These are phyloP conservation scores for Cladosporium halotolerans DNA, from an alignment of 2,329 filamentous ascomycete genomes.

Conservation along the genomic window DNA sequence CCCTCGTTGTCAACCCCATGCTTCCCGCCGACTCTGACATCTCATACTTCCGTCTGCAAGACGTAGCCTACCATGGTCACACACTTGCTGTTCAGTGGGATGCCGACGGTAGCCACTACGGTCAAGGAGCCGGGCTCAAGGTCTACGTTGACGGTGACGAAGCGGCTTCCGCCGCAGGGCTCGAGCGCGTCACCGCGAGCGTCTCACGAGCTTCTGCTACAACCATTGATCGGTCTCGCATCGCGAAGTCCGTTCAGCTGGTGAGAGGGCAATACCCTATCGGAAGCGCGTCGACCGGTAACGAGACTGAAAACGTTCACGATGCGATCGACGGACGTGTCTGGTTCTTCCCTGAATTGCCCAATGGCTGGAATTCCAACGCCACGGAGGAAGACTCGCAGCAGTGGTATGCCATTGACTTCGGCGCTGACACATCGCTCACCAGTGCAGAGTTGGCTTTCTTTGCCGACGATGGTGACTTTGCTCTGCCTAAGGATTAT, in stretches of 20 bases:
- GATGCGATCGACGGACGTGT: slow-evolving; percentile 36
- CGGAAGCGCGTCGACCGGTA: slow-evolving; percentile 28
- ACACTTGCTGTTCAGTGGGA: slow-evolving; percentile 40
- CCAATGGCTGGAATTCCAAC: slow-evolving; percentile 35
- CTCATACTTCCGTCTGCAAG: slow-evolving; percentile 37
- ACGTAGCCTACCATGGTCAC: slow-evolving; percentile 38
- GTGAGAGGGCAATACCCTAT: slow-evolving; percentile 27
- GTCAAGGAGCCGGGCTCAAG: slow-evolving; percentile 26
- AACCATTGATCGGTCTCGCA: slow-evolving; percentile 24
- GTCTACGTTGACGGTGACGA: slow-evolving; percentile 32
- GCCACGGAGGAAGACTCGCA: slow-evolving; percentile 22
- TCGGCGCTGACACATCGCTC: slow-evolving; percentile 26
- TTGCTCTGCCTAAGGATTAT: slow-evolving; percentile 28
- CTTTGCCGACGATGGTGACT: slow-evolving; percentile 27
- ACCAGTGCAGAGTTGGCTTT: slow-evolving; percentile 34
- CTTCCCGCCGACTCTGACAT: slow-evolving; percentile 28
- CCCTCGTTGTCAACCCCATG: slow-evolving; percentile 37
- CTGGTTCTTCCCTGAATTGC: slow-evolving; percentile 36
- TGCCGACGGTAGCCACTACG: slow-evolving; percentile 29
- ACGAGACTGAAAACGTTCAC: slow-evolving; percentile 26
- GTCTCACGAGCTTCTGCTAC: slow-evolving; percentile 22
- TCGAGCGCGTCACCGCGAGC: slow-evolving; percentile 24
- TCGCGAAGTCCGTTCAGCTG: slow-evolving; percentile 35
- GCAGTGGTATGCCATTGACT: slow-evolving; percentile 35
- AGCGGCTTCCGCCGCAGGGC: slow-evolving; percentile 26